Evolutionary conservation across 169 alveolate species (phyloP).

Genomic region (Cryptosporidium sp.): DNA sequence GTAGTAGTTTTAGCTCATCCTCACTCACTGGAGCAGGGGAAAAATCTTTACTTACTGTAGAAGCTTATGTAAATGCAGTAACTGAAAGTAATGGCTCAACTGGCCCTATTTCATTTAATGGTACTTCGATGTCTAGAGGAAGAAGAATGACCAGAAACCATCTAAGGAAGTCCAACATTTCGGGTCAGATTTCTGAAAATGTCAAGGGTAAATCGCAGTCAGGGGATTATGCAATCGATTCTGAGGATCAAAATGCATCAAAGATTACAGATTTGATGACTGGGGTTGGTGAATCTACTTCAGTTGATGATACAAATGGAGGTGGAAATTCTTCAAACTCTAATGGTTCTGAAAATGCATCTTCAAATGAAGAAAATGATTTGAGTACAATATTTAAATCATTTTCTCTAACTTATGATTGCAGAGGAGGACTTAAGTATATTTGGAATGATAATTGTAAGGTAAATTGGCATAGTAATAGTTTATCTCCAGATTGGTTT

Average conservation of each 20-base stretch:
- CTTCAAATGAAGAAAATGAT: conserved; percentile 59
- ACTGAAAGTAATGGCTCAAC: conserved; percentile 33
- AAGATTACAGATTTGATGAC: conserved; percentile 6
- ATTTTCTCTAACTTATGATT: conserved; percentile 55
- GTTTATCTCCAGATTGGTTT: conserved; percentile 73
- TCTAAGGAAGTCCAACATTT: conserved; percentile 31
- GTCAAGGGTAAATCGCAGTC: conserved; percentile 1
- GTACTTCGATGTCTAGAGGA: conserved; percentile 55
- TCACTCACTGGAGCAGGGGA: conserved; percentile 22
- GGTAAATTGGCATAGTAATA: conserved; percentile 65
- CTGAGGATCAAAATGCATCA: conserved; percentile 46
- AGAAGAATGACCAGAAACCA: conserved; percentile 73
- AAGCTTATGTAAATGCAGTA: conserved; percentile 73
- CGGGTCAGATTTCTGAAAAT: conserved; percentile 17
- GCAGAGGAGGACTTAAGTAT: conserved; percentile 65
- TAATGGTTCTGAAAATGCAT: conserved; percentile 20
- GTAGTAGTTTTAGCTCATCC: neutral
- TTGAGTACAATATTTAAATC: conserved; percentile 47
- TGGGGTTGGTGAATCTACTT: conserved; percentile 4
- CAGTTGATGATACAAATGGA: conserved; percentile 12
- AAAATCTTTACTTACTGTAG: conserved; percentile 50
- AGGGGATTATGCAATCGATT: conserved; percentile 30
- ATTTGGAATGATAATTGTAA: conserved; percentile 72
- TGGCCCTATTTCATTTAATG: conserved; percentile 12
- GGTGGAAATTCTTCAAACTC: conserved; percentile 33